Evolutionary conservation across 352 stramenopile species (phyloP).

Genomic region (Globisporangium echinulatum): DNA sequence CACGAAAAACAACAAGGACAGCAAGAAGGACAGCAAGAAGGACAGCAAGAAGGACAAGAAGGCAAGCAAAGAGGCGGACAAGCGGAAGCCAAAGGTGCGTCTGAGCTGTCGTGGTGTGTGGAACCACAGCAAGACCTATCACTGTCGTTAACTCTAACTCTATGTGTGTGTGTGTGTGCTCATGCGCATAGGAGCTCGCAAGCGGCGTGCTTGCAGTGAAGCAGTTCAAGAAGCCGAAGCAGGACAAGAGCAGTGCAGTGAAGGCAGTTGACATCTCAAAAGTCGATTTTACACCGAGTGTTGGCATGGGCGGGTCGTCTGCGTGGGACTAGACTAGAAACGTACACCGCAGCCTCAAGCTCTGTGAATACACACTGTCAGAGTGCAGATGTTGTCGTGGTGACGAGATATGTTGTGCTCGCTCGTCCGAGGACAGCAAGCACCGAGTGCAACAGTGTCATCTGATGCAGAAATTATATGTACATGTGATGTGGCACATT

Average conservation of each 20-base stretch:
- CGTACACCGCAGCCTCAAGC: neutral
- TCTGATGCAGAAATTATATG: no score
- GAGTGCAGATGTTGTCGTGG: no score
- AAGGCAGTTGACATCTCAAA: slow-evolving; percentile 40
- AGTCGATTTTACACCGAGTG: slow-evolving; percentile 53
- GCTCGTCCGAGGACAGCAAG: no score
- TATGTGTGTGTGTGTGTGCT: neutral
- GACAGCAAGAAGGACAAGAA: slow-evolving; percentile 18
- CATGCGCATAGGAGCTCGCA: slow-evolving; percentile 33
- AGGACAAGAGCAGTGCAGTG: slow-evolving; percentile 18
- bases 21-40: slow-evolving; percentile 8
- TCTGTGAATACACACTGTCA: no score
- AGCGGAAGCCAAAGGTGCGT: slow-evolving; percentile 38
- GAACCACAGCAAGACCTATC: no score
- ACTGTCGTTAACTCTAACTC: no score
- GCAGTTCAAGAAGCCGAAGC: slow-evolving; percentile 69
- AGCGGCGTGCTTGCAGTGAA: slow-evolving; percentile 75
- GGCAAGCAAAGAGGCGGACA: slow-evolving; percentile 4
- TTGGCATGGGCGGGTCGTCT: slow-evolving; percentile 63
- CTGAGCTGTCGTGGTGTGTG: neutral
- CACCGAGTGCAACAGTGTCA: no score
- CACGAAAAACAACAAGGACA: slow-evolving; percentile 15
- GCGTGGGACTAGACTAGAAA: slow-evolving; percentile 41
- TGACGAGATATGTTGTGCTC: no score
- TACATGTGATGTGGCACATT: no score